Evolutionary conservation across 371 early-diverging fungal genomes (phyloP).

Genomic region (Dichotomocladium elegans): DNA sequence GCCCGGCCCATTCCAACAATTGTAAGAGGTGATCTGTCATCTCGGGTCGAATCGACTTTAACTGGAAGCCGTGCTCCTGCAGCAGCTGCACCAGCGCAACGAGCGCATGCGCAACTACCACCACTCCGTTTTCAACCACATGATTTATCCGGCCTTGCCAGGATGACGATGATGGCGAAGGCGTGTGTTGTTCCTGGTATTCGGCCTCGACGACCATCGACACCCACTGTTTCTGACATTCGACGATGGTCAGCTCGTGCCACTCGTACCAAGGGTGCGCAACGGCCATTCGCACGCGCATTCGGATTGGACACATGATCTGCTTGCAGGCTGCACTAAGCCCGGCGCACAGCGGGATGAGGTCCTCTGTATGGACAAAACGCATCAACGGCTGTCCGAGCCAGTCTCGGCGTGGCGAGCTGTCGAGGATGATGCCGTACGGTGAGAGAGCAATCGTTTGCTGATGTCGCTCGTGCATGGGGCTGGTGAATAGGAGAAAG

Average conservation of each 20-base stretch:
- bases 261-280: background rate
- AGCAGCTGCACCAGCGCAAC: conserved; percentile 1
- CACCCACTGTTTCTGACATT: background rate
- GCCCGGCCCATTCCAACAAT: conserved; percentile 11
- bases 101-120: conserved; percentile 3
- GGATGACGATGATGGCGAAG: background rate
- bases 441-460: conserved; percentile 5
- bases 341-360: conserved; percentile 8
- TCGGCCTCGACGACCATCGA: background rate
- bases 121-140: background rate
- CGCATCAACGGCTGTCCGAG: conserved; percentile 18
- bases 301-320: background rate
- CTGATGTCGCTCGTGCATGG: background rate
- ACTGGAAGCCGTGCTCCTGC: conserved; percentile 4
- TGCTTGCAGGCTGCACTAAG: conserved; percentile 13
- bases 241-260: background rate
- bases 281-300: background rate
- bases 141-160: conserved; percentile 1
- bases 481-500: background rate
- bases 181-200: background rate
- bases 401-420: conserved; percentile 2
- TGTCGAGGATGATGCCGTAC: conserved; percentile 12
- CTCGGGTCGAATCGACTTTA: conserved; percentile 1
- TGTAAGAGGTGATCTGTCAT: background rate
- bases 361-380: conserved; percentile 19